Evolutionary conservation across 768 basidiomycete genomes (phyloP), one percentile per base, ranked within the genome.

Genomic region (Russula emetica): DNA sequence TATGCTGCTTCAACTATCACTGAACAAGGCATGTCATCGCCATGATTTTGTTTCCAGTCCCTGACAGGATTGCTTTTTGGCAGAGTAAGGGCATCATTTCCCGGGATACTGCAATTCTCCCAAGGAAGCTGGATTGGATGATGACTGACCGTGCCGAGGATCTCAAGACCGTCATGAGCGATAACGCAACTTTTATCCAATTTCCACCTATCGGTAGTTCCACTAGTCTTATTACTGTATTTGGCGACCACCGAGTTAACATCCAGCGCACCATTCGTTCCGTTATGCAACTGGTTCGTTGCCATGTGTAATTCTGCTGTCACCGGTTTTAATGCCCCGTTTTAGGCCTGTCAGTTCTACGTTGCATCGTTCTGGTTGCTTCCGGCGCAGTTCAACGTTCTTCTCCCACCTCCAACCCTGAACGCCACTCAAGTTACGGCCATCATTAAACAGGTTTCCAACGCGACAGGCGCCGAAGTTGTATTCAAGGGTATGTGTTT

Each of bases 51-150:
- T 22, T 30, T 52, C 24, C 8, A 26, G 14, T 36, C 24, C 40
- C 40, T 55, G 22, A 62, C 26, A 0, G 20, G 9, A 63, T 55
- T 22, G 50, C 51, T 58, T 36, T 26, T 36, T 54, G 44, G 24
- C 70, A 98, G 96, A 88, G 86, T 72, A 94, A 95, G 74, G 82
- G 84, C 53, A 84, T 97, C 63, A 87, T 97, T 62, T 95, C 96
- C 9, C 80, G 93, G 64, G 95, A 99, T 73, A 94, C 92, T 18
- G 92, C 94, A 6, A 90, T 98, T 60, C 82, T 97, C 26, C 96
- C 96, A 61, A 88, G 96, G 66, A 99, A 99, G 74, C 81, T 99
- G 66, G 96, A 99, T 71, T 98, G 96, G 95, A 89, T 99, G 85
- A 85, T 97, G 60, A 92, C 90, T n/a, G 93, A 99, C 74, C 86